phyloP scores from a whole-genome alignment of 1,284 basidiomycete species.

The Ceratobasidium papillatum region DNA sequence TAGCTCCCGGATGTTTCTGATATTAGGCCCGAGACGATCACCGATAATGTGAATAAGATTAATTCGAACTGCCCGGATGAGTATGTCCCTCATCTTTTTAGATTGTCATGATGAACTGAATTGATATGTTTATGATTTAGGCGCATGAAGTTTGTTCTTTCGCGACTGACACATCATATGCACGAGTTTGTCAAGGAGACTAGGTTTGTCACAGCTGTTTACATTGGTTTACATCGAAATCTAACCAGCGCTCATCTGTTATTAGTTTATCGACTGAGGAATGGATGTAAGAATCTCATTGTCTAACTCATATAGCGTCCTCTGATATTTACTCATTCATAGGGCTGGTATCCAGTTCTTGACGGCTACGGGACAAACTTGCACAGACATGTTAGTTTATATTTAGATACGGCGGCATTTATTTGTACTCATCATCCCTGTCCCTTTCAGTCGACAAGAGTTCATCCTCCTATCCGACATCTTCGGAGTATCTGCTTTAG shows the following conservation, averaged over 20 bases:
- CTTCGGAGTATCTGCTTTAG: conserved; percentile 79
- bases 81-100: conserved; percentile 49
- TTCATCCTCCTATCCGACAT: conserved; percentile 84
- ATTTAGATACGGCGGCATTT: neutral
- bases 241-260: neutral
- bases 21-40: conserved; percentile 62
- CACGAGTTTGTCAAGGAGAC: conserved; percentile 79
- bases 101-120: neutral
- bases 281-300: conserved; percentile 68
- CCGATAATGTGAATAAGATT: conserved; percentile 62
- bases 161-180: conserved; percentile 65
- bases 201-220: conserved; percentile 51
- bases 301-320: neutral
- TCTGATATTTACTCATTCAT: conserved; percentile 2
- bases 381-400: conserved; percentile 60
- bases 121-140: neutral
- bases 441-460: conserved; percentile 69
- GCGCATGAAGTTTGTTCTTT: conserved; percentile 60
- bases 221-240: neutral
- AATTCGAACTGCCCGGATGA: conserved; percentile 57
- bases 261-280: conserved; percentile 77
- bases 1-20: conserved; percentile 58
- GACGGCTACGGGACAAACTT: conserved; percentile 75
- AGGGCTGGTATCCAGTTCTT: conserved; percentile 74
- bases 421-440: neutral